Percentiles rank a stretch among this genome's conserved stretches.
These are phyloP conservation scores for Curvularia eragrostidis DNA, from an alignment of 2,329 filamentous ascomycete genomes.

Conservation along the genomic window DNA sequence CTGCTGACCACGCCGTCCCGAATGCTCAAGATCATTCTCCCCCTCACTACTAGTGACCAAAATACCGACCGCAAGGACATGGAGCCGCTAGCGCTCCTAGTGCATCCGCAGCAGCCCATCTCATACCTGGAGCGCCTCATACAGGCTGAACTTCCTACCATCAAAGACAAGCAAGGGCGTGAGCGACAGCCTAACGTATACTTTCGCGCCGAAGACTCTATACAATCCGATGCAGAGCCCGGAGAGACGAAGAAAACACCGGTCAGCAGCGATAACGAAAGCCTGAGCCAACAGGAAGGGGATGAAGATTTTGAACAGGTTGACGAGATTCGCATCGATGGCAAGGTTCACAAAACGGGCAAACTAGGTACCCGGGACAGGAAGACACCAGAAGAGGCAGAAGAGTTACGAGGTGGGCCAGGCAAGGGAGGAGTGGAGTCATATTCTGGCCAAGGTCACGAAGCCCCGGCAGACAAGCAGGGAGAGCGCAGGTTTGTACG, in stretches of 20 bases:
- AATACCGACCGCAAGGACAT: slow-evolving; percentile 70
- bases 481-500: slow-evolving; percentile 74
- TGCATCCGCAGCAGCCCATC: slow-evolving; percentile 89
- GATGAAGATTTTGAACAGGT: slow-evolving; percentile 55
- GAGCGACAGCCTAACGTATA: slow-evolving; percentile 75
- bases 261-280: slow-evolving; percentile 38
- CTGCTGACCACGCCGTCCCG: slow-evolving; percentile 81
- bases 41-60: slow-evolving; percentile 68
- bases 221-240: slow-evolving; percentile 61
- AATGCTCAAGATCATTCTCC: slow-evolving; percentile 80
- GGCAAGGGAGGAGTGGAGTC: slow-evolving; percentile 69
- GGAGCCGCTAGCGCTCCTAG: slow-evolving; percentile 82
- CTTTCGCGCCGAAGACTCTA: slow-evolving; percentile 80
- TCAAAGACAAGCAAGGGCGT: slow-evolving; percentile 66
- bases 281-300: slow-evolving; percentile 32
- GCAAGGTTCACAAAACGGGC: slow-evolving; percentile 56
- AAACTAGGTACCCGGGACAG: slow-evolving; percentile 44
- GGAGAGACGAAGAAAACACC: slow-evolving; percentile 35
- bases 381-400: slow-evolving; percentile 41
- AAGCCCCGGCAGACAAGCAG: slow-evolving; percentile 52
- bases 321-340: slow-evolving; percentile 60
- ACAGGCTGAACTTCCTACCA: slow-evolving; percentile 80
- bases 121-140: slow-evolving; percentile 90
- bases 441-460: slow-evolving; percentile 73
- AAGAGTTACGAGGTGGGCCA: slow-evolving; percentile 54